Percentiles rank a stretch among this genome's conserved stretches.
Conservation (phyloP, 345 rosid genomes). For the Geranium brycei region DNA sequence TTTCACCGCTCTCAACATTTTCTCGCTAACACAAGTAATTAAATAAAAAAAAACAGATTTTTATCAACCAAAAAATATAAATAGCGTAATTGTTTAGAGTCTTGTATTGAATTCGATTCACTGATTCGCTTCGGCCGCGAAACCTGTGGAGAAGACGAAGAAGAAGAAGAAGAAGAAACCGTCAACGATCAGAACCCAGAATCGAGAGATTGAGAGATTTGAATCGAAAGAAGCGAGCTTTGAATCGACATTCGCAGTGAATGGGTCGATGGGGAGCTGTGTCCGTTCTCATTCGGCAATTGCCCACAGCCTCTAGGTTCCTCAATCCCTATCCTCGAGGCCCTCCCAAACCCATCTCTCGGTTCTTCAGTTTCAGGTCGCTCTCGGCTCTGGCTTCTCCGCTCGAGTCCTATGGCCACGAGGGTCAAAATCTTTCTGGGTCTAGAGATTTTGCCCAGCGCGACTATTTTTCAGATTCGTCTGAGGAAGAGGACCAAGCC, state of each 20-base stretch:
- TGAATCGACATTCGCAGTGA: constrained; percentile 15
- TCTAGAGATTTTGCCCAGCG: constrained; percentile 25
- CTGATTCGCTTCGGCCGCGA: too few species aligned
- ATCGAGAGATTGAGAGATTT: not conserved
- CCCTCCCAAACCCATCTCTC: constrained; percentile 2
- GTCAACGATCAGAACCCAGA: not conserved
- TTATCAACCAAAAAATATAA: too few species aligned
- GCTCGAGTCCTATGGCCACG: not conserved
- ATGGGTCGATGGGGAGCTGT: constrained; percentile 70
- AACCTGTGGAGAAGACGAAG: not conserved
- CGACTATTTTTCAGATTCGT: constrained; percentile 2
- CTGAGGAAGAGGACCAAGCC: constrained; percentile 33
- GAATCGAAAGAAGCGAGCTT: not conserved
- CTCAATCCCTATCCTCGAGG: constrained; percentile 5
- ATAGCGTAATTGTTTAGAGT: too few species aligned
- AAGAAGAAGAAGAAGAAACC: not conserved
- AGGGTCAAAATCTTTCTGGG: constrained; percentile 35
- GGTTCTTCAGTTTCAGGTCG: constrained; percentile 17
- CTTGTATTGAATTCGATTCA: too few species aligned
- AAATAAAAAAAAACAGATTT: too few species aligned
- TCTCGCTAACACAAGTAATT: not conserved
- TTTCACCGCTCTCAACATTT: not conserved
- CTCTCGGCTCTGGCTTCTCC: constrained; percentile 51
- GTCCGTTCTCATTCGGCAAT: constrained; percentile 26
- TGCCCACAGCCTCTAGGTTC: constrained; percentile 12